phyloP scores from a whole-genome alignment of 164 flowering plant genomes.

The Houttuynia cordata region DNA sequence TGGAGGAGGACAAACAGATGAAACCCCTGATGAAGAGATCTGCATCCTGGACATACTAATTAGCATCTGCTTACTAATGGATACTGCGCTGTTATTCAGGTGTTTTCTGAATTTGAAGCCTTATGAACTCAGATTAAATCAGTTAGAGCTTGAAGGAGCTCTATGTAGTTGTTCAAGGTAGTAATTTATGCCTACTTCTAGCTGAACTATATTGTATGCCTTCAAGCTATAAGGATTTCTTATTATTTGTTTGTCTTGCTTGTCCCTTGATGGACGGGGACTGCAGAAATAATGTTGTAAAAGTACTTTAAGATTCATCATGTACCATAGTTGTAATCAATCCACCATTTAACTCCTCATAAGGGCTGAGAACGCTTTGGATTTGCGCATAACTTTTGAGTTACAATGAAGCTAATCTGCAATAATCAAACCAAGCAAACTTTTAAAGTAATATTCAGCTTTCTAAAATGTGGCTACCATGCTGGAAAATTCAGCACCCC shows the following conservation, averaged over 20 bases:
- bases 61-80: neutral
- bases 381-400: no score
- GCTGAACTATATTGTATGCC: no score
- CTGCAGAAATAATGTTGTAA: no score
- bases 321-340: no score
- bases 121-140: neutral
- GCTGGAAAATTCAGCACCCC: no score
- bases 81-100: neutral
- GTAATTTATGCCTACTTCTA: neutral
- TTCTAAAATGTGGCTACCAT: no score
- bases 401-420: no score
- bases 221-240: no score
- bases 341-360: neutral
- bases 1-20: constrained; percentile 47
- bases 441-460: no score
- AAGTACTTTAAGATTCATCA: neutral
- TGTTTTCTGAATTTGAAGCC: neutral
- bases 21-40: constrained; percentile 39
- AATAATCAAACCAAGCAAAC: no score
- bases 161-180: neutral
- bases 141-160: neutral
- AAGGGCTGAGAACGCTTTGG: neutral
- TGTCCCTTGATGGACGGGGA: neutral
- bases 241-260: neutral
- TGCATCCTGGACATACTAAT: constrained; percentile 31